These are phyloP conservation scores for Posidonia australis DNA, from an alignment of 106 monocot genomes.

Conservation along the genomic window DNA sequence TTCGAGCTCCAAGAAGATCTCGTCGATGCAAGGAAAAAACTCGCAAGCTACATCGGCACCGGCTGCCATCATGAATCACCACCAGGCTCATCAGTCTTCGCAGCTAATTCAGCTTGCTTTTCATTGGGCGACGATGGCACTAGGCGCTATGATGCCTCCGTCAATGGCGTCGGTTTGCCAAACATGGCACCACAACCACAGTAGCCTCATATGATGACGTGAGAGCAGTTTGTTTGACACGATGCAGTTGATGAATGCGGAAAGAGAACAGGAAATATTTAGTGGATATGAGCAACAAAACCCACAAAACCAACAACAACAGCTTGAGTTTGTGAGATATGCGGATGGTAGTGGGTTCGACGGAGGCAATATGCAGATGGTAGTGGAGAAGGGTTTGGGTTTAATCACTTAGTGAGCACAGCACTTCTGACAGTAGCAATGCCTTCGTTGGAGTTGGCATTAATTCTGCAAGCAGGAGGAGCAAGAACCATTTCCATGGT, in stretches of 20 bases:
- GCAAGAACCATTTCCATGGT: too few species aligned
- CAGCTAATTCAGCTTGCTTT: too few species aligned
- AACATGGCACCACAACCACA: background rate
- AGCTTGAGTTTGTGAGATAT: background rate
- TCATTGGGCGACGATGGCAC: too few species aligned
- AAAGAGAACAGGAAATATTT: background rate
- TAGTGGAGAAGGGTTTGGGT: background rate
- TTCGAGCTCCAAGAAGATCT: slow-evolving; percentile 31
- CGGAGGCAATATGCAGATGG: background rate
- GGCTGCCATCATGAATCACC: too few species aligned
- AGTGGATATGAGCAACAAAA: background rate
- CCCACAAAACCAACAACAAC: background rate
- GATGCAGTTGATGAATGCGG: background rate
- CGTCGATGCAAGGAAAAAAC: slow-evolving; percentile 30
- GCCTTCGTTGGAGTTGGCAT: background rate
- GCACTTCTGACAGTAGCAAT: background rate
- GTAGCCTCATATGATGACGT: background rate
- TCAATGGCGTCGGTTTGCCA: too few species aligned
- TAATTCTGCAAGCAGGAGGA: background rate
- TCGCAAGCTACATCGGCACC: slow-evolving; percentile 33
- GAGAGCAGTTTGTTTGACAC: background rate
- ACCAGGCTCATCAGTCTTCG: background rate
- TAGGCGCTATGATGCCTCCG: too few species aligned
- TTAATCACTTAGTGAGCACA: background rate
- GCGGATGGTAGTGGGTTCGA: background rate